phyloP scores from a whole-genome alignment of 495 filamentous ascomycete species.

The Penicillium samsonianum region DNA sequence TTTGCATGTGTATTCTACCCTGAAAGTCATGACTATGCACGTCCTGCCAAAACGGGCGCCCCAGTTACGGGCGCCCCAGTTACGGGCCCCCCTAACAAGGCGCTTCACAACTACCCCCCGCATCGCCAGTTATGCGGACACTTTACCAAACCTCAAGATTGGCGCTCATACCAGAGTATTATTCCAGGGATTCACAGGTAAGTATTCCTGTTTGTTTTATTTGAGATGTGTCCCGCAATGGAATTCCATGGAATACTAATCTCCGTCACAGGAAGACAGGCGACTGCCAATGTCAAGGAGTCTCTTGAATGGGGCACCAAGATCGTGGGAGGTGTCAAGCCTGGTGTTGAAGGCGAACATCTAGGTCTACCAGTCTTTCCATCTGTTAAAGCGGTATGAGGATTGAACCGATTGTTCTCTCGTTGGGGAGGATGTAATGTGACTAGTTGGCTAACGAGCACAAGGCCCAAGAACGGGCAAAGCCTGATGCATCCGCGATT shows the following conservation, averaged over 20 bases:
- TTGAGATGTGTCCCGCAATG: neutral
- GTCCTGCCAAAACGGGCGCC: constrained; percentile 23
- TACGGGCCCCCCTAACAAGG: constrained; percentile 13
- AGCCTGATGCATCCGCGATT: constrained; percentile 82
- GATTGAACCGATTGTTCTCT: neutral
- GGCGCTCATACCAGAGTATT: constrained; percentile 77
- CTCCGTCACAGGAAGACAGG: constrained; percentile 45
- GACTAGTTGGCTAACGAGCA: constrained; percentile 10
- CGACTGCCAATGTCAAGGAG: constrained; percentile 80
- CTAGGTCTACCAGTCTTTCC: constrained; percentile 78
- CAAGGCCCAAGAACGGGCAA: constrained; percentile 71
- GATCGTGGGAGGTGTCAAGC: constrained; percentile 84
- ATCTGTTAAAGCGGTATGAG: constrained; percentile 62
- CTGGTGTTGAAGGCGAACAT: constrained; percentile 74
- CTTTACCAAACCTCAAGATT: constrained; percentile 75
- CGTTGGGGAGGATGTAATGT: constrained; percentile 1
- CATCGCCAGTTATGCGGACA: constrained; percentile 56
- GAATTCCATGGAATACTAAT: constrained; percentile 14
- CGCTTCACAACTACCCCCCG: constrained; percentile 45
- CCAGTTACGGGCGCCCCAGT: neutral
- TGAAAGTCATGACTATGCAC: constrained; percentile 21
- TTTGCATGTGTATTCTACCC: neutral
- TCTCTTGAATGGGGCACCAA: constrained; percentile 84
- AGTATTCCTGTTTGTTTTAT: constrained; percentile 4
- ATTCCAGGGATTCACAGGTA: constrained; percentile 88